Base-by-base conservation (phyloP, 139 green algal genomes). In the Volvox reticuliferus region DNA sequence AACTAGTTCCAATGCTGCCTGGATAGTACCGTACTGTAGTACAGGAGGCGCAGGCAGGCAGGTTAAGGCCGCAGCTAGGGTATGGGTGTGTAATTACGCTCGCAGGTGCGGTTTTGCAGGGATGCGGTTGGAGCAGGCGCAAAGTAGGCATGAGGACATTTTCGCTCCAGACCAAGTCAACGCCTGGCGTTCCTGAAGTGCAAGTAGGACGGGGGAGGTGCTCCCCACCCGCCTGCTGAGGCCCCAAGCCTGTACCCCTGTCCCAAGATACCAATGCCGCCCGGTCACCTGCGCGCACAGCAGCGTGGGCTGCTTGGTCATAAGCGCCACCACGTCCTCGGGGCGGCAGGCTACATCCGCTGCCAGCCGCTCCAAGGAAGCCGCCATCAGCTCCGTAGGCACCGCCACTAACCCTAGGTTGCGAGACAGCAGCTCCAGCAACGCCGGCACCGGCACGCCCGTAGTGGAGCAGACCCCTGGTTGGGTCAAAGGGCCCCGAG, bases 261-360 rank as follows among this genome's bases (percentile, higher is more conserved):
- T 55, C 44, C 44, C 5, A 55, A 55, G 44, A 55, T 55, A 55
- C 44, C 44, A 5, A 55, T 55, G 44, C 44, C 9, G 9, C 44
- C 44, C 44, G 44, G 44, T 9, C 9, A 94, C 90, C 92, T 94
- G 92, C 20, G 89, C 87, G 20, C 91, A 73, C 79, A 96, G 79
- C 91, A 96, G 81, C 75, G 89, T 92, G 36, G 94, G 94, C 91
- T 96, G 94, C 67, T 33, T 65, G 21, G 87, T 79, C 17, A 94
- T 67, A 36, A 96, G 35, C 9, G 76, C 73, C 35, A 93, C 68
- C 30, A 91, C 91, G 36, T 81, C 89, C 50, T 91, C 75, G 44
- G 89, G 79, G 19, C 50, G 28, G 75, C 82, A 86, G 62, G 71
- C 78, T 79, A 92, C 69, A 24, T 78, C 84, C 1, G 37, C 69